Base-by-base conservation (phyloP, 257 asterid species). In the Forsythia viridissima region DNA sequence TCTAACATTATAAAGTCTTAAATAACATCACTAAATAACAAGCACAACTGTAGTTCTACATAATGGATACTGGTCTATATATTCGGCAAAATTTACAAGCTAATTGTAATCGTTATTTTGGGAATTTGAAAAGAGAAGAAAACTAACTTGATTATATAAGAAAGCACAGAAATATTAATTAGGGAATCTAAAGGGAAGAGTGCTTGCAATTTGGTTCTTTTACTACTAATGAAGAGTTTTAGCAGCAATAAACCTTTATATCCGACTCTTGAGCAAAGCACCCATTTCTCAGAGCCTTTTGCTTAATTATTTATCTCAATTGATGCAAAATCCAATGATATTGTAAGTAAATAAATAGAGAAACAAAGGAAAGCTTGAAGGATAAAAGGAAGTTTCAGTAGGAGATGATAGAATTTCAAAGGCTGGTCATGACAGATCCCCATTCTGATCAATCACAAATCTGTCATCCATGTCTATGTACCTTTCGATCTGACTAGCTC, bases 21-120 rank as follows among this genome's bases (percentile, higher is more conserved):
- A 61, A 24, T 21, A 21, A 42, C 44, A 63, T 51, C 71, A 78
- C 42, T 16, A 44, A 78, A 77, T 55, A 13, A 52, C 70, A 30
- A 24, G 70, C 16, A 30, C 11, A 0, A 10, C 18, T 30, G 38
- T 63, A 30, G 70, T 18, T 16, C 70, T 8, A 63, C 8, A 63
- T 21, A 63, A 21, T 21, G 70, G 36, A 59, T 59, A 9, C 67
- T n/a, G 67, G 15, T 59, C 36, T 59, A 20, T 20, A 59, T 4
- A n/a, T n/a, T 20, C 0, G 70, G 73, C 77, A 36, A 70, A 12
- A 74, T n/a, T 55, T 24, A 44, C 70, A 21, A 59, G 72, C 21
- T 36, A 51, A 40, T 6, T 43, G 30, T 76, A 67, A 43, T 12
- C 51, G 66, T 75, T 24, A 51, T 18, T 63, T 24, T 38, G n/a